These are phyloP conservation scores for Phytophthora podocarpi DNA, from an alignment of 352 stramenopile species.

Conservation along the genomic window DNA sequence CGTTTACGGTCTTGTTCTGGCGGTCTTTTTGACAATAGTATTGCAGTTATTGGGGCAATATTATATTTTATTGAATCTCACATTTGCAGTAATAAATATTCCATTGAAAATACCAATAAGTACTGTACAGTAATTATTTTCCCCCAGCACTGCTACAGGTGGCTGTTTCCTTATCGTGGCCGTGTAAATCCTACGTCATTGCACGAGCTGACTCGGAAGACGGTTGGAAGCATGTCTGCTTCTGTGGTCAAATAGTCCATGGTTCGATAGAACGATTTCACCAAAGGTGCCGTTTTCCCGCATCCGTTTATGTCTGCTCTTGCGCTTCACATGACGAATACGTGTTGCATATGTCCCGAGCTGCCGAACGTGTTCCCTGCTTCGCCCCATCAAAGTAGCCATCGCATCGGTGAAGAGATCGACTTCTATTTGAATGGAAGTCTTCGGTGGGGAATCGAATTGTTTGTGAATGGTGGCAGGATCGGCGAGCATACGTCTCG, in stretches of 20 bases:
- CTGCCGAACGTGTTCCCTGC: conserved; percentile 1
- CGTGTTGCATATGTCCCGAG: conserved; percentile 12
- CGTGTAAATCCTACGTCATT: conserved; percentile 4
- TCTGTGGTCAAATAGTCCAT: background rate
- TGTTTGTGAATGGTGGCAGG: conserved; percentile 3
- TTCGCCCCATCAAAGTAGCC: background rate
- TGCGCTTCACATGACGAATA: background rate
- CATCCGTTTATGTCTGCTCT: conserved; percentile 18
- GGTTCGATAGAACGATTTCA: conserved; percentile 18
- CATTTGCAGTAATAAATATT: too few species aligned
- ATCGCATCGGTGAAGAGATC: background rate
- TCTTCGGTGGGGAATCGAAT: conserved; percentile 5
- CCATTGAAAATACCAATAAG: too few species aligned
- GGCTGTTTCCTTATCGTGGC: conserved; percentile 5
- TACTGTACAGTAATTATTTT: too few species aligned
- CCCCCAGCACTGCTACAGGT: conserved; percentile 9
- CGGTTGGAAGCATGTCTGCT: conserved; percentile 21
- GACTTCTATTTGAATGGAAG: conserved; percentile 12
- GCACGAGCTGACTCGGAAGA: conserved; percentile 15
- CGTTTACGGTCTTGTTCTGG: too few species aligned
- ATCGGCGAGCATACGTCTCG: background rate
- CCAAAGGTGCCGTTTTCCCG: conserved; percentile 20
- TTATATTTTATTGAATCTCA: too few species aligned
- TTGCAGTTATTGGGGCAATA: too few species aligned
- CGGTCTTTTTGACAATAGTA: too few species aligned